Conservation (phyloP, 2,329 filamentous ascomycete genomes). For the Aspergillus sp. region DNA sequence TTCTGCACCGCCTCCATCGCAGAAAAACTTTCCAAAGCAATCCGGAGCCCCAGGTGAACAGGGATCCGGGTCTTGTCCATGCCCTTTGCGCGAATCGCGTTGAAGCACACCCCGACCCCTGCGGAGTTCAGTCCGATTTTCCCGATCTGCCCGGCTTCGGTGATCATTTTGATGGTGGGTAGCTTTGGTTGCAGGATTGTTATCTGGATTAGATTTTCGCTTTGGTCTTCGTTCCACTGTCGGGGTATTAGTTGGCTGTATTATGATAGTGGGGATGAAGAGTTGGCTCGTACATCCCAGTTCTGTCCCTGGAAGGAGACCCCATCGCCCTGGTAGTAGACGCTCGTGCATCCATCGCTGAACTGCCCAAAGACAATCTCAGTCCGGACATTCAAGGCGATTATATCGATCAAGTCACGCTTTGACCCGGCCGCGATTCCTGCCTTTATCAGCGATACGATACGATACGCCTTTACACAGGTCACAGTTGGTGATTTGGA, state of each 20-base stretch:
- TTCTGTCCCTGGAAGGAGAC: slow-evolving; percentile 53
- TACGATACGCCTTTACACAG: too few relatives aligned
- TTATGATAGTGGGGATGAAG: background rate
- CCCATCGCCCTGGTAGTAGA: slow-evolving; percentile 45
- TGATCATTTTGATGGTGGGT: slow-evolving; percentile 55
- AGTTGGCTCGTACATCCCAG: slow-evolving; percentile 45
- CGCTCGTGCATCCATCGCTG: slow-evolving; percentile 54
- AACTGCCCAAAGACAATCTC: slow-evolving; percentile 56
- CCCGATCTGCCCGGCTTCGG: slow-evolving; percentile 58
- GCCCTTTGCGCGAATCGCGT: slow-evolving; percentile 55
- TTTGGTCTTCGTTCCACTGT: slow-evolving; percentile 9
- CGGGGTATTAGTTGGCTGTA: background rate
- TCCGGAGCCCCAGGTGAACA: slow-evolving; percentile 55
- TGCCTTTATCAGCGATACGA: too few relatives aligned
- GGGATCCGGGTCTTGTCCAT: slow-evolving; percentile 50
- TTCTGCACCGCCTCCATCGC: slow-evolving; percentile 44
- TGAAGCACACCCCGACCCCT: slow-evolving; percentile 57
- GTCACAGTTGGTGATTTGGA: too few relatives aligned
- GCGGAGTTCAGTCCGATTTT: slow-evolving; percentile 58
- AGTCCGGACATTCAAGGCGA: slow-evolving; percentile 56
- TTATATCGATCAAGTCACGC: slow-evolving; percentile 45
- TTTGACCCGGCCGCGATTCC: slow-evolving; percentile 42
- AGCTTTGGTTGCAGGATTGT: slow-evolving; percentile 31
- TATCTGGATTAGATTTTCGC: slow-evolving; percentile 4
- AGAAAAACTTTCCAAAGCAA: slow-evolving; percentile 51